Evolutionary conservation across 2,329 filamentous ascomycete genomes (phyloP).

Genomic region (Thelonectria olida): DNA sequence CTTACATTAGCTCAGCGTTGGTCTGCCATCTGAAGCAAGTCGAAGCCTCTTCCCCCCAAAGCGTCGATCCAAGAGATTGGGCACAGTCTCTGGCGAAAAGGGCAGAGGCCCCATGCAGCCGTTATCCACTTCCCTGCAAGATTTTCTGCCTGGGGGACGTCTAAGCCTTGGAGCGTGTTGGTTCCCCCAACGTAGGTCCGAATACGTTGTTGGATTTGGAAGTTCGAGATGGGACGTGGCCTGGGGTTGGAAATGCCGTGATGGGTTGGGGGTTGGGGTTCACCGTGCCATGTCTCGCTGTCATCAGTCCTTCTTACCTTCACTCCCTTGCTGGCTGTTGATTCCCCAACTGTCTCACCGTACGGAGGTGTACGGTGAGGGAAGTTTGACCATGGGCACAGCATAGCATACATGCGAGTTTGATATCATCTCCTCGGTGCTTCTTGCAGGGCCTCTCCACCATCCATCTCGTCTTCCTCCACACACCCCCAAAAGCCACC

Average conservation of each 20-base stretch:
- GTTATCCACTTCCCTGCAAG: not conserved
- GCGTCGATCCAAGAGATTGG: not conserved
- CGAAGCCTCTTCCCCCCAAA: not conserved
- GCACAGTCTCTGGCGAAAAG: too few relatives aligned
- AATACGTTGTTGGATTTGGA: not conserved
- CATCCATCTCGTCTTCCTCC: constrained; percentile 5
- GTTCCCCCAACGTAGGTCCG: constrained; percentile 8
- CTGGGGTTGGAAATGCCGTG: not conserved
- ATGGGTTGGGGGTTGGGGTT: not conserved
- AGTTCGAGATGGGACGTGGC: not conserved
- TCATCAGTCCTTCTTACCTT: too few relatives aligned
- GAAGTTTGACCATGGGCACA: too few relatives aligned
- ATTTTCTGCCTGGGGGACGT: not conserved
- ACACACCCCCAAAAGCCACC: constrained; percentile 7
- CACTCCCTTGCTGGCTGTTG: constrained; percentile 35
- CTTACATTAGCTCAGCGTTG: constrained; percentile 1
- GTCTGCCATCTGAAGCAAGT: too few relatives aligned
- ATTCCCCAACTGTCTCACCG: constrained; percentile 34
- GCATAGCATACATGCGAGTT: not conserved
- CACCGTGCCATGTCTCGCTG: not conserved
- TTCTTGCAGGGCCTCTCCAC: constrained; percentile 5
- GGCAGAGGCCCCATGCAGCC: not conserved
- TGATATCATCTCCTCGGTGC: not conserved
- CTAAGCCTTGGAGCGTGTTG: not conserved
- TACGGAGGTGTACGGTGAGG: too few relatives aligned